These are phyloP conservation scores for Ambrosia hybrid DNA, from an alignment of 140 eudicot species.

Conservation along the genomic window DNA sequence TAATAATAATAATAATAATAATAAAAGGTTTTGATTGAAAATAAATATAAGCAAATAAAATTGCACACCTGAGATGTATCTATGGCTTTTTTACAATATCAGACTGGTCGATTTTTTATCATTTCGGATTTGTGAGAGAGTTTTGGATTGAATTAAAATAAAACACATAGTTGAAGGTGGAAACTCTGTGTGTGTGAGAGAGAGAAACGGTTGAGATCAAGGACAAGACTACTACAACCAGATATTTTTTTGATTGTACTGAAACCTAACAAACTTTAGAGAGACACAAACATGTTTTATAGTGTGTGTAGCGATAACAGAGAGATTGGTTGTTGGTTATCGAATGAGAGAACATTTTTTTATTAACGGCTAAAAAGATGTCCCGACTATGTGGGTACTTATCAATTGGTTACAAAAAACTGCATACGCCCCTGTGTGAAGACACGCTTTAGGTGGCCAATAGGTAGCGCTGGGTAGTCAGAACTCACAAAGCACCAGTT, in stretches of 20 bases:
- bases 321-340: conserved; percentile 26
- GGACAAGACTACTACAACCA: neutral
- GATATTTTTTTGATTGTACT: conserved; percentile 23
- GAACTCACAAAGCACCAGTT: no score
- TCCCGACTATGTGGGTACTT: no score
- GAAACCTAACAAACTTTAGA: conserved; percentile 29
- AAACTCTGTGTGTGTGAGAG: conserved; percentile 10
- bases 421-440: no score
- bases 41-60: no score
- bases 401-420: no score
- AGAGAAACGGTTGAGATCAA: conserved; percentile 32
- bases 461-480: no score
- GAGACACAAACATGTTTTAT: conserved; percentile 26
- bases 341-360: conserved; percentile 4
- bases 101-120: neutral
- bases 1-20: no score
- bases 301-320: conserved; percentile 26
- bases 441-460: no score
- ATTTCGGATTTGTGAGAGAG: conserved; percentile 25
- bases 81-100: conserved; percentile 11
- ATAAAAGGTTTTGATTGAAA: no score
- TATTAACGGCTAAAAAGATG: no score
- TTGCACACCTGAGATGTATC: neutral
- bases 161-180: conserved; percentile 29
- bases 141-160: conserved; percentile 17